Conservation (phyloP, 345 rosid species). For the Brassica juncea region DNA sequence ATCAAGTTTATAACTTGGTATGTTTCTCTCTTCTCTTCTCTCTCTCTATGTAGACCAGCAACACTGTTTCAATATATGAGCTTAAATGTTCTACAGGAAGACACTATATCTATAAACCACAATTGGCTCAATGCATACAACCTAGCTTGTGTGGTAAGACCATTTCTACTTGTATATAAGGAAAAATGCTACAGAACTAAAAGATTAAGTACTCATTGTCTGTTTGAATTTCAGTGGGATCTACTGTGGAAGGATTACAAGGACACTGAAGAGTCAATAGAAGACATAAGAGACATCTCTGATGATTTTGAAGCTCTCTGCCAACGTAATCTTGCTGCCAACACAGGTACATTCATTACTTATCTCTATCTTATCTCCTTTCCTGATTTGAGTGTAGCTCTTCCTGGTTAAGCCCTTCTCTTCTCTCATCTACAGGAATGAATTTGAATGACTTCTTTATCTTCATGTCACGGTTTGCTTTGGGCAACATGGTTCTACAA, state of each 20-base stretch:
- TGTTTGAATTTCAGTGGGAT: constrained; percentile 62
- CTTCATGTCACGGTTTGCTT: constrained; percentile 60
- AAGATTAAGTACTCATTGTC: constrained; percentile 3
- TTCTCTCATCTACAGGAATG: constrained; percentile 61
- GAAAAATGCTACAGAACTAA: constrained; percentile 1
- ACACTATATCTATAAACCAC: constrained; percentile 86
- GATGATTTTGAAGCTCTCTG: constrained; percentile 89
- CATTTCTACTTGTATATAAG: background rate
- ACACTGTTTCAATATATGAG: background rate
- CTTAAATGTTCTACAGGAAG: constrained; percentile 65
- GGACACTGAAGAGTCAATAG: constrained; percentile 81
- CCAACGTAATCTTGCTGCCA: constrained; percentile 93
- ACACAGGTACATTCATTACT: constrained; percentile 62
- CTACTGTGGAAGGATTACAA: constrained; percentile 74
- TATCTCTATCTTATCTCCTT: background rate
- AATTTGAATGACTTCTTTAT: constrained; percentile 71
- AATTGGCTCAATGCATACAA: constrained; percentile 91
- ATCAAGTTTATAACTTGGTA: constrained; percentile 97
- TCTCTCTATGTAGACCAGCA: background rate
- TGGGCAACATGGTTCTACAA: constrained; percentile 52
- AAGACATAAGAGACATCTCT: constrained; percentile 84
- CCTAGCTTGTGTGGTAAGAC: constrained; percentile 86
- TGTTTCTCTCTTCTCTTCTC: constrained; percentile 15
- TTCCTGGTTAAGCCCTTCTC: constrained; percentile 5
- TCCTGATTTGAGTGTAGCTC: background rate